Evolutionary conservation across 1,284 basidiomycete genomes (phyloP).

Genomic region (Trametes sp.): DNA sequence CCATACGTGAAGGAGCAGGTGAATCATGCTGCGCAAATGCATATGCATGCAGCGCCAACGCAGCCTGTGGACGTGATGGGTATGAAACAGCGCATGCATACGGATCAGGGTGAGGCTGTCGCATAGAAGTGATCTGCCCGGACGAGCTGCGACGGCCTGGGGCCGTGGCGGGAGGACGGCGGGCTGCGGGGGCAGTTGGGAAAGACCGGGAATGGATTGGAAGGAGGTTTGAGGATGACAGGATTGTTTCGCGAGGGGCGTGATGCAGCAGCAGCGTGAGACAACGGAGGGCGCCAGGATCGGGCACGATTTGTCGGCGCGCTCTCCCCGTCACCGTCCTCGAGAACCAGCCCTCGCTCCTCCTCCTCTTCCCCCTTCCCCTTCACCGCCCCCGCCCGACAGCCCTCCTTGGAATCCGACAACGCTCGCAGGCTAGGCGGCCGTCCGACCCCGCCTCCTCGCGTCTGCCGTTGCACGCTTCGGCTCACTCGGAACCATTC

Average conservation of each 20-base stretch:
- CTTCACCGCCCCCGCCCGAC: not conserved
- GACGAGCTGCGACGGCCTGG: not conserved
- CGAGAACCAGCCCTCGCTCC: conserved; percentile 18
- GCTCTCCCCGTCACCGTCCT: conserved; percentile 27
- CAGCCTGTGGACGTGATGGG: conserved; percentile 5
- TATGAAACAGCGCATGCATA: conserved; percentile 5
- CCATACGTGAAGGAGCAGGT: not conserved
- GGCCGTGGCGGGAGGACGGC: not conserved
- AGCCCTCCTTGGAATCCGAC: conserved; percentile 8
- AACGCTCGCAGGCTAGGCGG: conserved; percentile 19
- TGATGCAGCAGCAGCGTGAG: conserved; percentile 24
- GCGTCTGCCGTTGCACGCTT: not conserved
- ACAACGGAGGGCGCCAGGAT: conserved; percentile 5
- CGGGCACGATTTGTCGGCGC: conserved; percentile 29
- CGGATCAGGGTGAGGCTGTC: conserved; percentile 3
- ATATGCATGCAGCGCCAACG: not conserved
- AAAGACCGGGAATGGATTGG: conserved; percentile 16
- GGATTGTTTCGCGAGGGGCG: conserved; percentile 17
- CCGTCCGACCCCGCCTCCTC: conserved; percentile 9
- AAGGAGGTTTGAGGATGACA: conserved; percentile 25
- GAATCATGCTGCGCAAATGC: not conserved
- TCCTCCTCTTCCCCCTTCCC: conserved; percentile 6
- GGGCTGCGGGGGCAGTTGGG: not conserved
- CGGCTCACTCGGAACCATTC: conserved; percentile 8
- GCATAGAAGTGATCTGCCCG: conserved; percentile 5